phyloP scores from a whole-genome alignment of 192 early-diverging fungal species.

The Backusella circina region DNA sequence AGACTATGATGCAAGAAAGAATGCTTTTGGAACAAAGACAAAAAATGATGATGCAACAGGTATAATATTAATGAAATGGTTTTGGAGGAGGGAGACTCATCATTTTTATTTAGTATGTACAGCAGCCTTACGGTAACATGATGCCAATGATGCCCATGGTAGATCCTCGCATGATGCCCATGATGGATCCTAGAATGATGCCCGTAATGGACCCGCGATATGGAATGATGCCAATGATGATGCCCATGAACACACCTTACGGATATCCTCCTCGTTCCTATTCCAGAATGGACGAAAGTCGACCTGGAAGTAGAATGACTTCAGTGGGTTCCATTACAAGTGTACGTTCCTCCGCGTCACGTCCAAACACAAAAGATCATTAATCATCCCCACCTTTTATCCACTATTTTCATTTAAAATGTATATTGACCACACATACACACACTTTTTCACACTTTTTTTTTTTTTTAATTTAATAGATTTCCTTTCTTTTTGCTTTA shows the following conservation, averaged over 20 bases:
- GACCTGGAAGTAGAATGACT: background rate
- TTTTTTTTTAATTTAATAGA: background rate
- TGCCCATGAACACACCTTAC: background rate
- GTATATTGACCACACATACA: background rate
- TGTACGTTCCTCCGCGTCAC: background rate
- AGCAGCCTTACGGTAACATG: background rate
- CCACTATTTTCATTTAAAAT: background rate
- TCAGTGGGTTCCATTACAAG: background rate
- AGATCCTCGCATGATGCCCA: constrained; percentile 8
- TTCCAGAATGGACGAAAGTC: background rate
- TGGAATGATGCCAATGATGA: background rate
- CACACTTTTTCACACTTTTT: background rate
- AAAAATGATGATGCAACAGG: constrained; percentile 11
- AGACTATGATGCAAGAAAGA: background rate
- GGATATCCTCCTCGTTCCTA: background rate
- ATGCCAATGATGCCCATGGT: constrained; percentile 9
- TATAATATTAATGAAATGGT: background rate
- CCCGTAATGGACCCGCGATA: background rate
- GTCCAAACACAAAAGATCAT: background rate
- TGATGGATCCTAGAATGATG: constrained; percentile 10
- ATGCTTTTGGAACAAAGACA: constrained; percentile 6
- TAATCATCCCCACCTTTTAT: background rate
- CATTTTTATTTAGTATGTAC: background rate
- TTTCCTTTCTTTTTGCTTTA: background rate
- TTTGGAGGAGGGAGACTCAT: background rate